Evolutionary conservation across 139 green algal genomes (phyloP).

Genomic region (Micractinium conductrix): DNA sequence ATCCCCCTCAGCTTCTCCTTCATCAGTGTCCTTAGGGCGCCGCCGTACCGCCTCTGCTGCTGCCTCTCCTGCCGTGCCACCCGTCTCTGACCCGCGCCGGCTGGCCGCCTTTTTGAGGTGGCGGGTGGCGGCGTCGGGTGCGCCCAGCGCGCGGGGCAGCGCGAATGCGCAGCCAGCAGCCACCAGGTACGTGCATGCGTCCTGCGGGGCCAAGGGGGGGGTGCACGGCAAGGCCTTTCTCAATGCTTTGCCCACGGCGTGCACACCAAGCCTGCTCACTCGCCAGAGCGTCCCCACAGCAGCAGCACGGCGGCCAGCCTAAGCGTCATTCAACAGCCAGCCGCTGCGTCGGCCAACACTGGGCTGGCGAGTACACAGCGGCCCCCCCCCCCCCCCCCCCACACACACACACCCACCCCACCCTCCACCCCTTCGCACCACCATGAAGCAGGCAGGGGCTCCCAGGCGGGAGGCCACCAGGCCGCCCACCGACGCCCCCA

Average conservation of each 20-base stretch:
- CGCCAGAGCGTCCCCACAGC: too few relatives aligned
- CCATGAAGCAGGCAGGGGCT: slow-evolving; percentile 45
- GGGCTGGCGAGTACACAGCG: background rate
- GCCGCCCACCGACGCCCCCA: slow-evolving; percentile 53
- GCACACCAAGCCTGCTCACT: background rate
- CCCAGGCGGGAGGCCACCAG: slow-evolving; percentile 46
- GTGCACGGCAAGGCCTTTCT: too few relatives aligned
- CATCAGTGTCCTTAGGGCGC: too few relatives aligned
- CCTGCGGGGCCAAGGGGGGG: background rate
- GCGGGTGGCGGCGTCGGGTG: background rate
- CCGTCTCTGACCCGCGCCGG: background rate
- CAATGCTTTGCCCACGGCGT: too few relatives aligned
- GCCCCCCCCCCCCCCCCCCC: background rate
- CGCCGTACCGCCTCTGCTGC: background rate
- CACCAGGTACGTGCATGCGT: slow-evolving; percentile 49
- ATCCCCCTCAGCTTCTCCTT: background rate
- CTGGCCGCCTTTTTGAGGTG: slow-evolving; percentile 18
- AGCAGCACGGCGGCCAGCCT: background rate
- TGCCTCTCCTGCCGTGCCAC: background rate
- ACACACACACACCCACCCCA: too few relatives aligned
- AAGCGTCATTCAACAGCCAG: too few relatives aligned
- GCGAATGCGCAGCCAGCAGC: slow-evolving; percentile 38
- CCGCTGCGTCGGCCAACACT: too few relatives aligned
- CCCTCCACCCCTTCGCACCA: slow-evolving; percentile 25
- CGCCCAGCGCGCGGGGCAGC: slow-evolving; percentile 33